Base-by-base conservation (phyloP, 2,329 filamentous ascomycete species). In the Claviceps humidiphila region DNA sequence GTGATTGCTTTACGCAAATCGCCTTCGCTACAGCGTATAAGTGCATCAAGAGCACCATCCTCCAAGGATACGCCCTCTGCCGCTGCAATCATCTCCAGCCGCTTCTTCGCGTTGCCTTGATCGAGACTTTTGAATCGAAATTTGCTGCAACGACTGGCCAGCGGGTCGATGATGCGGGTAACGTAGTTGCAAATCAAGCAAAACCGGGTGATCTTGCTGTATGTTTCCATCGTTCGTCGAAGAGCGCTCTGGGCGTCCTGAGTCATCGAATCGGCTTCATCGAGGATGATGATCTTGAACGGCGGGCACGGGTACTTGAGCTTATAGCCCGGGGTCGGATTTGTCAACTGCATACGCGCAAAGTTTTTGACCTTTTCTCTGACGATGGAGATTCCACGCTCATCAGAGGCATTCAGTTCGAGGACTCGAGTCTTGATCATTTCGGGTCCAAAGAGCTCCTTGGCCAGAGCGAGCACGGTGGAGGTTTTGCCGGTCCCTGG, bases 121-220 rank as follows among this genome's bases (percentile, higher is more conserved):
- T 96, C 91, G 57, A 98, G 72, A 57, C 87, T 88, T 80, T 98
- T 98, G 78, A 98, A 99, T 37, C 93, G 78, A 66, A 98, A 98
- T 70, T 98, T 98, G 69, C 84, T 89, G 72, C 93, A 99, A 60
- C 93, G 80, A 66, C 83, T 89, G 1, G 93, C 93, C 22, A 99
- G 73, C 6, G 93, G 94, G 65, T 98, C 93, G 62, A 98, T 98
- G 65, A 99, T 98, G 54, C 93, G 78, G 3, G 93, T 97, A 46
- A 98, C 93, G 63, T 98, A 98, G 71, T 99, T 99, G 72, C 94
- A 98, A 54, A 97, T 91, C 43, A 99, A 75, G 65, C 93, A 97
- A 69, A 99, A 98, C 14, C 93, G 80, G 2, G 93, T 99, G 69
- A 97, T 96, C 63, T 89, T 90, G 67, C 81, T 87, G 69, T 97